A percentile compares a stretch with the other conserved stretches of the same genome.
These are phyloP conservation scores for Trypanosoma melophagium DNA, from an alignment of 208 protist species.

Conservation along the genomic window DNA sequence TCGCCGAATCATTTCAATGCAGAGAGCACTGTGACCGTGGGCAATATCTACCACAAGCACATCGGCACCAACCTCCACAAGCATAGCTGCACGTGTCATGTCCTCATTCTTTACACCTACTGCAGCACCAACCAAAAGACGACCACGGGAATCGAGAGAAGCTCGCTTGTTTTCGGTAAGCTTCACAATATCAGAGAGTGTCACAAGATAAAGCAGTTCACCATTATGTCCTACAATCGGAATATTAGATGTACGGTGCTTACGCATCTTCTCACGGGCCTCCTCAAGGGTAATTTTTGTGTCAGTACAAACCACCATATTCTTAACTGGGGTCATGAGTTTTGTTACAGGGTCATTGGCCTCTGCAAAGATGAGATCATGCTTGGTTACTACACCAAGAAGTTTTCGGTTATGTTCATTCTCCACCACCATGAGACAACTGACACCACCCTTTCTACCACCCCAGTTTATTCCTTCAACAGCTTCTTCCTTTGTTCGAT, in stretches of 20 bases:
- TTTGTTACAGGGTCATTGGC: constrained; percentile 34
- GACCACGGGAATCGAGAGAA: constrained; percentile 69
- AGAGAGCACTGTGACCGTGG: constrained; percentile 86
- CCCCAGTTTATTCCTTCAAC: constrained; percentile 63
- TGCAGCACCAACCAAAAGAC: constrained; percentile 82
- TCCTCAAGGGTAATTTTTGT: constrained; percentile 63
- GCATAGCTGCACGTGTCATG: constrained; percentile 48
- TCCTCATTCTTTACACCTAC: constrained; percentile 87
- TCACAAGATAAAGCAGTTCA: constrained; percentile 82
- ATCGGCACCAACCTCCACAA: constrained; percentile 76
- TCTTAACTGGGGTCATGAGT: constrained; percentile 74
- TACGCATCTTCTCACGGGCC: constrained; percentile 64
- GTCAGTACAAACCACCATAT: constrained; percentile 54
- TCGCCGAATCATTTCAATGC: constrained; percentile 77
- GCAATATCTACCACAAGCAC: constrained; percentile 92
- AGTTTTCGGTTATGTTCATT: constrained; percentile 42
- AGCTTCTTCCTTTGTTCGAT: constrained; percentile 61
- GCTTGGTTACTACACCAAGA: constrained; percentile 61
- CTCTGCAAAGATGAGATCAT: constrained; percentile 70
- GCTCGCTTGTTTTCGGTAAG: constrained; percentile 67
- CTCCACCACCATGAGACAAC: constrained; percentile 80
- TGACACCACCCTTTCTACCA: constrained; percentile 74
- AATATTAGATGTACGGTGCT: constrained; percentile 58
- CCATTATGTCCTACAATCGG: constrained; percentile 57
- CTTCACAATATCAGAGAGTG: constrained; percentile 78